Evolutionary conservation across 768 basidiomycete species (phyloP), one percentile per base, ranked within the genome.

Genomic region (Kwoniella dejecticola): DNA sequence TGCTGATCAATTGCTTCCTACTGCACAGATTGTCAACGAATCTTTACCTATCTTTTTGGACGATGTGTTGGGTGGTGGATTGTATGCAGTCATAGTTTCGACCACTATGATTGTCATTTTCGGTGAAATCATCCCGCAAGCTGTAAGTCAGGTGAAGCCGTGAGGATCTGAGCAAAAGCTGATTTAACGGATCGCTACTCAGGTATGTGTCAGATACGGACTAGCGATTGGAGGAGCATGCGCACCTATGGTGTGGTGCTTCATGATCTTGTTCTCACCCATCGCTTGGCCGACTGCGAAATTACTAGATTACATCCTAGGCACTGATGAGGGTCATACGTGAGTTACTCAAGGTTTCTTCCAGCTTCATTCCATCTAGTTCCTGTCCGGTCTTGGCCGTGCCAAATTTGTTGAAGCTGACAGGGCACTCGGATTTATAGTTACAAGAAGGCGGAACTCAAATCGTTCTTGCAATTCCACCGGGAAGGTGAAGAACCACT

Each of bases 241-340:
- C 60, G 85, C 88, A 0, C 89, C 88, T 0, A 83, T 91, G 61
- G 90, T 92, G 4, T 82, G 88, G 5, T 77, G 72, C 7, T 78
- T 91, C 60, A 91, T 92, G 89, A 88, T 85, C 72, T 68, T 88
- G 24, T 81, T 84, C 56, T 86, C 88, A 8, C 91, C 91, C 4
- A 81, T 94, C 63, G 90, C 91, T 0, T 93, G 83, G 77, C 85
- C 85, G 1, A 83, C 83, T 48, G 84, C 85, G 19, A 87, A 84
- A 63, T 78, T 97, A 0, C 85, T 99, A 30, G 95, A 97, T 75
- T 81, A 79, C 48, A 84, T 88, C 2, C 85, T 98, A 1, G 95
- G 95, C 21, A 82, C 81, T 2, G 83, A 87, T 67, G 89, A 90
- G 67, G 82, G 81, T 26, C 77, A 79, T 36, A 78, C 78, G 58